Percentiles rank a stretch among this genome's conserved stretches.
Conservation (phyloP, 106 monocot species). For the Dendrobium chrysotoxum region DNA sequence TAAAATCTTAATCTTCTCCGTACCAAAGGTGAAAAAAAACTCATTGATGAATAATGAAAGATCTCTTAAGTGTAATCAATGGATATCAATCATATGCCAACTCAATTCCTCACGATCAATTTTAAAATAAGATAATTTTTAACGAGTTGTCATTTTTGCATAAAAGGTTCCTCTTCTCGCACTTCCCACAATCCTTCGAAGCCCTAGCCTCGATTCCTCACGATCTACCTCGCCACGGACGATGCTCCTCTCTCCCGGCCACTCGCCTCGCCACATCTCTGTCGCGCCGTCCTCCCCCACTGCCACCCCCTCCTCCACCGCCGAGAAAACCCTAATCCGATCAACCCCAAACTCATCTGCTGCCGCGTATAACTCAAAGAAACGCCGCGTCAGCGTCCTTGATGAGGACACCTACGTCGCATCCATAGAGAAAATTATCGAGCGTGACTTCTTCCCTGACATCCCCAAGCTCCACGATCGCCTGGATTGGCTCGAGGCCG, state of each 20-base stretch:
- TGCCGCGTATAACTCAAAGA: conserved; percentile 21
- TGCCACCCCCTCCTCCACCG: conserved; percentile 6
- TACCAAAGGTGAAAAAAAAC: too few relatives aligned
- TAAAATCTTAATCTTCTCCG: too few relatives aligned
- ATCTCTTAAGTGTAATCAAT: too few relatives aligned
- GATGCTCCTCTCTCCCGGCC: conserved; percentile 67
- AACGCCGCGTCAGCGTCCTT: conserved; percentile 42
- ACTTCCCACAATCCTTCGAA: background rate
- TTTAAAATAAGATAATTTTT: too few relatives aligned
- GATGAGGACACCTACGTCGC: conserved; percentile 76
- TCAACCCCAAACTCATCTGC: conserved; percentile 12
- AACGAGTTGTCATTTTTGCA: too few relatives aligned
- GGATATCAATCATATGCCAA: too few relatives aligned
- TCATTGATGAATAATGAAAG: too few relatives aligned
- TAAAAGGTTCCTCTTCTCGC: too few relatives aligned
- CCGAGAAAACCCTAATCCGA: conserved; percentile 1
- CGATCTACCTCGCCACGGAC: background rate
- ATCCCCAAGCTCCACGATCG: conserved; percentile 75
- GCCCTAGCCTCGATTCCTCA: background rate
- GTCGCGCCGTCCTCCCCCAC: background rate
- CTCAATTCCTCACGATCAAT: too few relatives aligned
- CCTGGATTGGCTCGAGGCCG: conserved; percentile 85
- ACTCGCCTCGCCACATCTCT: conserved; percentile 50
- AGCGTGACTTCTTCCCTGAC: conserved; percentile 94
- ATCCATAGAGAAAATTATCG: conserved; percentile 76